Base-by-base conservation (phyloP, 2,329 filamentous ascomycete species). In the Alternaria alternata region DNA sequence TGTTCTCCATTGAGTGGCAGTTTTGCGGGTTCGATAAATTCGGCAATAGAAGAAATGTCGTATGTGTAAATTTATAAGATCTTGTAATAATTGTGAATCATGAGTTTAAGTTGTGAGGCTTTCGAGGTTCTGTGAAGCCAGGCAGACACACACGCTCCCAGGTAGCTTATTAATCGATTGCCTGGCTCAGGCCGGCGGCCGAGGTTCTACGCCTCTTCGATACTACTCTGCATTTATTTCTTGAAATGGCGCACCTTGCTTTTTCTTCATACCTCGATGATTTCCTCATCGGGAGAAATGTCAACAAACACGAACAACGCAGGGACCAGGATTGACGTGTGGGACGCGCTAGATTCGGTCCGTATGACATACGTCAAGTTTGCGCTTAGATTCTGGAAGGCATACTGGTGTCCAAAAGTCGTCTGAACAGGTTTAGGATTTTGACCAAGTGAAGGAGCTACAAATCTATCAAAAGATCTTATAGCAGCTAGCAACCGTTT, bases 401-500 rank as follows among this genome's bases (percentile, higher is more conserved):
- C 30, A 26, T 24, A 24, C 30, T 26, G 32, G 20, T 26, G 32
- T 18, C 11, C 7, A 7, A 24, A 5, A 22, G 14, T 36, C 14
- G 9, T 49, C 36, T 38, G 30, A 38, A 36, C 46, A 36, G 34
- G 46, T 38, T 12, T 49, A 14, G 34, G 0, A 26, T 49, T 38
- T 7, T 20, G 46, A 38, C 14, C 32, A 49, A 22, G 46, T 26
- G 46, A 24, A 36, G 46, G 7, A 38, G 46, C 46, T 52, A 43
- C 42, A 12, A 24, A 49, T 49, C 20, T 49, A 43, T 42, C 26
- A 36, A 51, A 9, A 18, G 11, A 46, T 51, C 39, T 3, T 54
- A 9, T 38, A 47, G 51, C 36, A 59, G 28, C 20, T 52, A 55
- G 41, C 24, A 47, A n/a, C 51, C 46, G 36, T 39, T 22, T 59